A percentile compares a stretch with the other conserved stretches of the same genome.
Conservation (phyloP, 2,329 filamentous ascomycete species). For the Microdochium nivale region DNA sequence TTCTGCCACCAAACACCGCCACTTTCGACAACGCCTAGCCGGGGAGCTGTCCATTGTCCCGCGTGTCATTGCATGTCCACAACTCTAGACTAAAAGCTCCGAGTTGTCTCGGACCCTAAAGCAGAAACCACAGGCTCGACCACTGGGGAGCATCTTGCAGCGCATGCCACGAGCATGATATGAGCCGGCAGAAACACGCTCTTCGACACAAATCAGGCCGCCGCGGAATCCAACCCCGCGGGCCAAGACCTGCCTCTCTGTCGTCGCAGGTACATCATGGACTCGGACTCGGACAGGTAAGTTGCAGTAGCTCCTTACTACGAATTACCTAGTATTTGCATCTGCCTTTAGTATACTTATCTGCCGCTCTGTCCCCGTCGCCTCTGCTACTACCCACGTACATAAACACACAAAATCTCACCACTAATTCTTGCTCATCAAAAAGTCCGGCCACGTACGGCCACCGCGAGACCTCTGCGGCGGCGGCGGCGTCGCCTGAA, state of each 20-base stretch:
- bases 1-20: neutral
- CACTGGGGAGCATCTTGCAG: no score
- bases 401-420: no score
- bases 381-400: no score
- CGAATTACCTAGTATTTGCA: neutral
- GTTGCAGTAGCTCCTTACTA: neutral
- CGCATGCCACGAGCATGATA: no score
- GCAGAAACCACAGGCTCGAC: no score
- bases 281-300: neutral
- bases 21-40: neutral
- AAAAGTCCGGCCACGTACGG: no score
- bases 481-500: conserved; percentile 13
- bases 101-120: no score
- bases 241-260: neutral
- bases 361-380: no score
- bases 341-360: neutral
- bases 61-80: neutral
- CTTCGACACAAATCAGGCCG: no score
- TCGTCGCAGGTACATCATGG: neutral
- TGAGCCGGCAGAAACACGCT: no score
- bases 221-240: neutral
- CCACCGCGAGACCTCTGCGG: no score
- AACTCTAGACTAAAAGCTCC: neutral
- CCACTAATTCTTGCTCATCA: no score
- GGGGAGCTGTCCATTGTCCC: neutral